Percentiles rank a stretch among this genome's conserved stretches.
These are phyloP conservation scores for Actinidia arguta DNA, from an alignment of 179 eudicot genomes.

Conservation along the genomic window DNA sequence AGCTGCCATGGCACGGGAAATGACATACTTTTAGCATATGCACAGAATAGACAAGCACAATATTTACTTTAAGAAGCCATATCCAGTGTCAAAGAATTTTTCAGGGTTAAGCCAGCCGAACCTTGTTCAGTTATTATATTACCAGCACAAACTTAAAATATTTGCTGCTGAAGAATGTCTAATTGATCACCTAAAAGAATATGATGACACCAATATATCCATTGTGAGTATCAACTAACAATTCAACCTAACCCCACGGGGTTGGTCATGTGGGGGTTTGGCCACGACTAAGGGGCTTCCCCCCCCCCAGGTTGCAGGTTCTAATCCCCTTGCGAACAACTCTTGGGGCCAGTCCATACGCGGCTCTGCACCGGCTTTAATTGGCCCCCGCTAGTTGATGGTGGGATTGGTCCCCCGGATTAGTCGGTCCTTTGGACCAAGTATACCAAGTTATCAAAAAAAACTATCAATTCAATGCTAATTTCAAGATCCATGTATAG, in stretches of 20 bases:
- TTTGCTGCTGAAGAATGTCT: background rate
- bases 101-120: background rate
- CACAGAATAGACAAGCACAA: background rate
- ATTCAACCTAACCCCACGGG: background rate
- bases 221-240: background rate
- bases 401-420: too few species aligned
- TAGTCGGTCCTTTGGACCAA: too few species aligned
- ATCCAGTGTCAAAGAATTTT: background rate
- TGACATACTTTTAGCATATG: background rate
- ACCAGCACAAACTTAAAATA: background rate
- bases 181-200: background rate
- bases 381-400: too few species aligned
- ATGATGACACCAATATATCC: background rate
- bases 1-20: too few species aligned
- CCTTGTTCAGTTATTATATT: background rate
- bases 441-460: too few species aligned
- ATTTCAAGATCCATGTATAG: background rate
- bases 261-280: too few species aligned
- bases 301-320: too few species aligned
- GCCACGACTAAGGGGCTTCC: too few species aligned
- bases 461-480: background rate
- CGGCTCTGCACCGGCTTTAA: too few species aligned
- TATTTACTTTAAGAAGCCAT: conserved; percentile 11
- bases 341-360: too few species aligned
- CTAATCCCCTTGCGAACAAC: too few species aligned